Evolutionary conservation across 2,329 filamentous ascomycete species (phyloP).

Genomic region (Geosmithia flava): DNA sequence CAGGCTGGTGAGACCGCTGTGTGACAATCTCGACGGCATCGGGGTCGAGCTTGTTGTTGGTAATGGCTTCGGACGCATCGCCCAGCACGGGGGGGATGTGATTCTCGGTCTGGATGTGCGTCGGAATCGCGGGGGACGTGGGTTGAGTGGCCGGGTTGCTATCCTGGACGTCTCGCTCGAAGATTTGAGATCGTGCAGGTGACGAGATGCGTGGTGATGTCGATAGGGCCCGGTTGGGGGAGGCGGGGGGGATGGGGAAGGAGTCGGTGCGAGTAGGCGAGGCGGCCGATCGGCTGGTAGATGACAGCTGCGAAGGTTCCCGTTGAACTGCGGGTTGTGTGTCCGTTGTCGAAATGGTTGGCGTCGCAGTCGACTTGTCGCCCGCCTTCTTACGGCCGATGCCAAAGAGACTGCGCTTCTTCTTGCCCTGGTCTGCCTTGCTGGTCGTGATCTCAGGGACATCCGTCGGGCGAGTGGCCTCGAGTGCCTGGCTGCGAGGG

Average conservation of each 20-base stretch:
- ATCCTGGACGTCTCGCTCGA: constrained; percentile 91
- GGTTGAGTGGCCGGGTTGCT: constrained; percentile 46
- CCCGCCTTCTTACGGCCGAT: constrained; percentile 48
- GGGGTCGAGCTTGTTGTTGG: constrained; percentile 70
- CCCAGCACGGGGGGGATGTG: constrained; percentile 85
- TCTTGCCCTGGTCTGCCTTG: constrained; percentile 13
- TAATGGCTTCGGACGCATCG: constrained; percentile 85
- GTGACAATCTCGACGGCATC: constrained; percentile 90
- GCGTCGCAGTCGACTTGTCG: constrained; percentile 22
- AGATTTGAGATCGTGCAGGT: constrained; percentile 70
- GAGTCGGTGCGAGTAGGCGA: constrained; percentile 30
- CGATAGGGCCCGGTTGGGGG: constrained; percentile 53
- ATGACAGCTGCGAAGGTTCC: constrained; percentile 20
- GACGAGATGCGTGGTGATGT: constrained; percentile 66
- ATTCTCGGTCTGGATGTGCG: constrained; percentile 89
- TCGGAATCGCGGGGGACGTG: constrained; percentile 74
- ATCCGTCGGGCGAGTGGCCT: constrained; percentile 17
- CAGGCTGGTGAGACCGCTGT: constrained; percentile 72
- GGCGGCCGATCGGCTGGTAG: constrained; percentile 21
- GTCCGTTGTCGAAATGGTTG: constrained; percentile 16
- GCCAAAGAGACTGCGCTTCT: constrained; percentile 47
- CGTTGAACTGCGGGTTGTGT: constrained; percentile 10
- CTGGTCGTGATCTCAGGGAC: constrained; percentile 13
- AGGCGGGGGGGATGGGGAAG: constrained; percentile 43
- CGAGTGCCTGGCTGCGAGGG: constrained; percentile 12